phyloP scores from a whole-genome alignment of 1,139 yeast species.

The Geotrichum histeridarum region DNA sequence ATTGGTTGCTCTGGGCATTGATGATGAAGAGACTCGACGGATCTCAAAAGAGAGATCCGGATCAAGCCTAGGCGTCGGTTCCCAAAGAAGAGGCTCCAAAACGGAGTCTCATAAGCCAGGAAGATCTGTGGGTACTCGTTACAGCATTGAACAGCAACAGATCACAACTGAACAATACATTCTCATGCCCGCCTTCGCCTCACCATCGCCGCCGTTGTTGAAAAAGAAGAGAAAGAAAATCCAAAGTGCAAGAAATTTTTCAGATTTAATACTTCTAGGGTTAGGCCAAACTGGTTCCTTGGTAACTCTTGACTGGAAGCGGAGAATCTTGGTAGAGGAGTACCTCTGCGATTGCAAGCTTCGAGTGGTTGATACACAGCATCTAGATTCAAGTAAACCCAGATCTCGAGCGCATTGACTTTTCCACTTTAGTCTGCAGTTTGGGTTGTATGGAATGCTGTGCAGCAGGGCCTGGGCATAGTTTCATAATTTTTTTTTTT shows the following conservation, averaged over 20 bases:
- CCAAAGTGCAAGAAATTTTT: neutral
- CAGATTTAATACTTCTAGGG: neutral
- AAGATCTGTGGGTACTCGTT: conserved; percentile 19
- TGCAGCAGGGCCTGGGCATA: too few species aligned
- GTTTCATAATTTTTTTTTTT: too few species aligned
- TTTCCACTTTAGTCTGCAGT: too few species aligned
- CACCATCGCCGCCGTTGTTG: conserved; percentile 12
- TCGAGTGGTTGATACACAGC: too few species aligned
- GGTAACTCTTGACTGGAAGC: too few species aligned
- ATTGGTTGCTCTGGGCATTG: conserved; percentile 13
- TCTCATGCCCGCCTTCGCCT: conserved; percentile 13
- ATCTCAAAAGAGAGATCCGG: neutral
- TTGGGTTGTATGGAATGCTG: too few species aligned
- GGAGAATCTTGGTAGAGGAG: too few species aligned
- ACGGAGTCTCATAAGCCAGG: conserved; percentile 23
- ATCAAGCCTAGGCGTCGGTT: conserved; percentile 12
- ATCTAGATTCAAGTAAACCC: too few species aligned
- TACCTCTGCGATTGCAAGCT: too few species aligned
- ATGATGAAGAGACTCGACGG: conserved; percentile 2
- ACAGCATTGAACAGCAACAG: conserved; percentile 1
- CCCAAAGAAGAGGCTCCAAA: conserved; percentile 22
- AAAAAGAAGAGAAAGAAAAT: neutral
- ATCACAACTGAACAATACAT: conserved; percentile 7
- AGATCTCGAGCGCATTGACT: too few species aligned
- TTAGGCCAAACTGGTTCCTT: too few species aligned